phyloP scores from a whole-genome alignment of 306 rosid species.

The Corylus americana region DNA sequence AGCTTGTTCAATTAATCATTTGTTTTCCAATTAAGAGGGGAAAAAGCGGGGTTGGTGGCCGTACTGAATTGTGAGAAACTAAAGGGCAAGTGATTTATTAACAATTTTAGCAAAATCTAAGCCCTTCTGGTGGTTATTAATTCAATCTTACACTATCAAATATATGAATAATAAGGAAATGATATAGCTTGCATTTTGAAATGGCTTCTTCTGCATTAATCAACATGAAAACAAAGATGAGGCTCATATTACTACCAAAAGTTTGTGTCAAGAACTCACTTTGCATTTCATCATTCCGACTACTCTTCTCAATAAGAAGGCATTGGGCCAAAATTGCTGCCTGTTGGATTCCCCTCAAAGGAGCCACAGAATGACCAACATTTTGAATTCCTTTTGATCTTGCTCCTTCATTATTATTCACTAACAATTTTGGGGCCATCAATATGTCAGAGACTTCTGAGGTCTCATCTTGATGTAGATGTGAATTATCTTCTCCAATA shows the following conservation, averaged over 20 bases:
- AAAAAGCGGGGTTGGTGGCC: too few species aligned
- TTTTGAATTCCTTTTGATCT: conserved; percentile 46
- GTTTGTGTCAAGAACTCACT: conserved; percentile 47
- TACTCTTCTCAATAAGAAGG: conserved; percentile 85
- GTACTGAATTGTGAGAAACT: background rate
- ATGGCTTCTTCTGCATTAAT: background rate
- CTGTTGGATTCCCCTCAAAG: conserved; percentile 67
- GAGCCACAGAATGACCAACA: conserved; percentile 40
- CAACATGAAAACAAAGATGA: background rate
- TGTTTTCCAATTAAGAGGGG: background rate
- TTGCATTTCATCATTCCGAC: conserved; percentile 91
- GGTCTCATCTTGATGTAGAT: conserved; percentile 28
- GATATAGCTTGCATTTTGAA: background rate
- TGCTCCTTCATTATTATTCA: conserved; percentile 34
- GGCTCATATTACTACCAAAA: background rate
- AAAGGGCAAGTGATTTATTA: background rate
- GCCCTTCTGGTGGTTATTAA: background rate
- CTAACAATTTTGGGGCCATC: conserved; percentile 65
- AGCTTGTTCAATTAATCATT: background rate
- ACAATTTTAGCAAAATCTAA: background rate
- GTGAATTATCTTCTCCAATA: conserved; percentile 35
- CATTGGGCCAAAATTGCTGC: conserved; percentile 79
- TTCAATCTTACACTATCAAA: background rate
- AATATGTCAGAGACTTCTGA: conserved; percentile 62
- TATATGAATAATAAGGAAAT: background rate